Evolutionary conservation across 208 protist genomes (phyloP), one percentile per base, ranked within the genome.

Genomic region (Trypanosoma vivax): DNA sequence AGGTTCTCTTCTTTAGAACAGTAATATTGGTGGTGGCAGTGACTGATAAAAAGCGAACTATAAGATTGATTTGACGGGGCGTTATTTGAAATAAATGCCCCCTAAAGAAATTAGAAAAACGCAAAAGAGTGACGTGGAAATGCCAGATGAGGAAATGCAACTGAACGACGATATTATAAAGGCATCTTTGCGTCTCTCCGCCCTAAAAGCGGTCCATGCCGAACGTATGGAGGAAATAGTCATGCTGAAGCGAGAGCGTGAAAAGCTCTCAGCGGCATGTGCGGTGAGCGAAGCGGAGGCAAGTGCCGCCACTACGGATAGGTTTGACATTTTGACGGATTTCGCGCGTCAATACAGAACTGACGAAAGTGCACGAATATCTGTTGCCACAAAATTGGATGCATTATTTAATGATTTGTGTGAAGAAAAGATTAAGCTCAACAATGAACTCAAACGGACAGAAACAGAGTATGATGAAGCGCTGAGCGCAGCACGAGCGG

Each of bases 281-380:
- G 41, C 60, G 18, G 60, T 69, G 14, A 50, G 39, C n/a, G 67
- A 78, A 46, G 48, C 38, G 6, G 59, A 59, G 2, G 59, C 85
- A 19, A 49, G 56, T 43, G 54, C 60, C 1, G 72, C 60, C 11
- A 63, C 53, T 23, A 62, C 60, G 13, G 81, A 92, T 55, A 77
- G 73, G 23, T n/a, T 75, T 18, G 89, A 96, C 42, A 76, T 93
- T 21, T 56, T 96, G 10, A 83, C 80, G 0, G 89, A 96, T 53
- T 88, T 62, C 59, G 83, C 74, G n/a, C 71, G 89, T 16, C 77
- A 88, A 39, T 74, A 92, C 70, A 96, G 93, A 53, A 75, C 65
- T 3, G 77, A 79, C 6, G 85, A 96, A 60, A 62, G 70, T 24
- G 64, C 74, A 11, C 65, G 64, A 31, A 83, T 96, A 29, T 34